Percentiles rank a stretch among this genome's conserved stretches.
These are phyloP conservation scores for Salix arbutifolia DNA, from an alignment of 345 rosid genomes.

Conservation along the genomic window DNA sequence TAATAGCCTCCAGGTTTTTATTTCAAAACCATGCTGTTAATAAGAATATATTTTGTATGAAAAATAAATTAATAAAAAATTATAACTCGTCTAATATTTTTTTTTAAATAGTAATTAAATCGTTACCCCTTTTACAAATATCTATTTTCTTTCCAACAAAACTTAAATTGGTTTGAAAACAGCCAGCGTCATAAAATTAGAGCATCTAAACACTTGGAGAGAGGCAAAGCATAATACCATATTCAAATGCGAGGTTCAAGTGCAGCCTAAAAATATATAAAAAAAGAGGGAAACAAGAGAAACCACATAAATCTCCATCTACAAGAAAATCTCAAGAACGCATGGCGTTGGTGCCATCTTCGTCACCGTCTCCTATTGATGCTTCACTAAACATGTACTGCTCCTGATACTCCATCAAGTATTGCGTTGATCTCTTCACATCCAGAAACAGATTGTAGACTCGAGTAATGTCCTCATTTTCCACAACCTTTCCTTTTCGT, in stretches of 20 bases:
- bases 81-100: too few relatives aligned
- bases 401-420: constrained; percentile 77
- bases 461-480: constrained; percentile 65
- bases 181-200: not conserved
- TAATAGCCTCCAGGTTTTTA: too few relatives aligned
- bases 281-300: not conserved
- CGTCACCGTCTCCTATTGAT: constrained; percentile 34
- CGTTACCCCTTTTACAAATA: too few relatives aligned
- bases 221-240: not conserved
- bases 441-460: constrained; percentile 80
- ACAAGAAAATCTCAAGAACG: constrained; percentile 18
- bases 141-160: too few relatives aligned
- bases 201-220: not conserved
- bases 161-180: too few relatives aligned
- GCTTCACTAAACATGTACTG: constrained; percentile 87
- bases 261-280: not conserved
- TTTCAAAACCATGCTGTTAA: too few relatives aligned
- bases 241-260: not conserved
- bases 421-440: constrained; percentile 90
- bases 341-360: constrained; percentile 51
- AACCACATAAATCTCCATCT: not conserved
- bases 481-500: constrained; percentile 70
- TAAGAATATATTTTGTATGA: too few relatives aligned
- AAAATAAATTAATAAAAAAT: too few relatives aligned
- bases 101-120: too few relatives aligned